phyloP scores from a whole-genome alignment of 257 asterid genomes.

The Ilex aquifolium region DNA sequence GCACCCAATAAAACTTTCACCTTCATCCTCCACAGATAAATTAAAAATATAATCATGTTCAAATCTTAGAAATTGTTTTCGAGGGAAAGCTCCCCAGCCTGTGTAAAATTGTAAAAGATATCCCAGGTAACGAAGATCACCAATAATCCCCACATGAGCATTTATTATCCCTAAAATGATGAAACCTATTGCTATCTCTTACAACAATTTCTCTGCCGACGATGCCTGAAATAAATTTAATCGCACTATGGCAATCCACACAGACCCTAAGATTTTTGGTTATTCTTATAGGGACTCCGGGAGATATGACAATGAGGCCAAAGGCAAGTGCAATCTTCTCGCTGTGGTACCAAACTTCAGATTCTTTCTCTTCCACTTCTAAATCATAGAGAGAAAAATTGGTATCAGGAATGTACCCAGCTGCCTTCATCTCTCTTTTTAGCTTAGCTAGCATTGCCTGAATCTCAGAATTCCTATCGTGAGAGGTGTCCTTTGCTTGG shows the following conservation, averaged over 20 bases:
- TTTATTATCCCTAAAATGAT: constrained; percentile 45
- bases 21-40: too few relatives aligned
- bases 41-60: too few relatives aligned
- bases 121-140: constrained; percentile 12
- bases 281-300: constrained; percentile 67
- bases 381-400: constrained; percentile 62
- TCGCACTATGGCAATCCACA: constrained; percentile 87
- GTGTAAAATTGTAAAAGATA: too few relatives aligned
- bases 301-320: constrained; percentile 70
- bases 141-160: constrained; percentile 88
- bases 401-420: constrained; percentile 68
- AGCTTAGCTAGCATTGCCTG: constrained; percentile 53
- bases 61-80: too few relatives aligned
- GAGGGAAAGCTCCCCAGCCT: too few relatives aligned
- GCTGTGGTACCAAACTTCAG: constrained; percentile 79
- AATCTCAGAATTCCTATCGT: constrained; percentile 56
- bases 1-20: too few relatives aligned
- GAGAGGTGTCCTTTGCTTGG: constrained; percentile 73
- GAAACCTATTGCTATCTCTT: constrained; percentile 74
- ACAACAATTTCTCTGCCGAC: constrained; percentile 64
- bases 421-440: constrained; percentile 57
- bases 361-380: constrained; percentile 86
- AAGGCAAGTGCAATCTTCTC: constrained; percentile 89
- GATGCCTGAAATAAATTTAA: constrained; percentile 67
- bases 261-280: constrained; percentile 81